Conservation (phyloP, 140 eudicot genomes). For the Ambrosia hybrid region DNA sequence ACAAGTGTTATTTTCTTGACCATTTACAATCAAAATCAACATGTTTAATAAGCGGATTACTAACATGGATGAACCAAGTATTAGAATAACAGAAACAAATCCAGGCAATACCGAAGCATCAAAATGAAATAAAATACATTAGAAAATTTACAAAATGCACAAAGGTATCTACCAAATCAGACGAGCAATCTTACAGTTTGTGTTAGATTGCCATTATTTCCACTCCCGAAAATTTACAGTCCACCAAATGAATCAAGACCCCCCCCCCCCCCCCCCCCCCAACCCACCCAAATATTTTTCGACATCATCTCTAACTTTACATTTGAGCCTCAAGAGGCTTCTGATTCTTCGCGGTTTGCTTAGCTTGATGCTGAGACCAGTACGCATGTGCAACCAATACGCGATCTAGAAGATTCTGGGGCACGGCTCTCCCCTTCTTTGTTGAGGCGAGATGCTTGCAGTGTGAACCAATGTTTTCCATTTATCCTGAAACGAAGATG, state of each 20-base stretch:
- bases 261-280: background rate
- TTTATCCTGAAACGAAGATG: constrained; percentile 62
- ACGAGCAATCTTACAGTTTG: constrained; percentile 33
- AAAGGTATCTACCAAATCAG: constrained; percentile 26
- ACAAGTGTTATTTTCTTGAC: background rate
- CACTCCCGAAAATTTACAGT: background rate
- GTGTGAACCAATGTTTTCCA: constrained; percentile 99
- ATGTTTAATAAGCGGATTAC: background rate
- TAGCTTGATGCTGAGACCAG: constrained; percentile 87
- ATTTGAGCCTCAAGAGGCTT: constrained; percentile 34
- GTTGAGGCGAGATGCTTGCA: constrained; percentile 94
- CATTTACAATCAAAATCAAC: background rate
- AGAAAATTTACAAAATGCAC: constrained; percentile 39
- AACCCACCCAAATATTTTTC: constrained; percentile 21
- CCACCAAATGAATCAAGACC: background rate
- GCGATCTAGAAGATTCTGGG: constrained; percentile 83
- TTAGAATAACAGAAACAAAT: background rate
- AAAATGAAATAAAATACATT: constrained; percentile 15
- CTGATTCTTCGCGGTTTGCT: constrained; percentile 41
- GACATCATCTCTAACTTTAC: constrained; percentile 35
- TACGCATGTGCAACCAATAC: constrained; percentile 84
- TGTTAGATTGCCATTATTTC: constrained; percentile 37
- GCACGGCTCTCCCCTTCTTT: constrained; percentile 96
- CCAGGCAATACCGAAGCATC: background rate
- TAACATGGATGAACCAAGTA: too few relatives aligned